These are phyloP conservation scores for Eremothecium sinecaudum DNA, from an alignment of 1,139 yeast species.

Conservation along the genomic window DNA sequence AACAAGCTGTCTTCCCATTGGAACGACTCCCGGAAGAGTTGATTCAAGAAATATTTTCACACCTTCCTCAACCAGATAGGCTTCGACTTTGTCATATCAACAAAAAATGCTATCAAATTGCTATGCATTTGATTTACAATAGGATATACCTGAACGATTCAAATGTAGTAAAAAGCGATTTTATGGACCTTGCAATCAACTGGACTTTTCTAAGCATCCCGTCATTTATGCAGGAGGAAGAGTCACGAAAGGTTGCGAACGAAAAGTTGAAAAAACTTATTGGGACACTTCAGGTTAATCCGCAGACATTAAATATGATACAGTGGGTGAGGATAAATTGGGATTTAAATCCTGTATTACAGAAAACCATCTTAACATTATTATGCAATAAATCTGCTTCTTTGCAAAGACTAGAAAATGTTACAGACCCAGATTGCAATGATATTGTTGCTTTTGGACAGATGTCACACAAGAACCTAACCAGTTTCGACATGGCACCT, in stretches of 20 bases:
- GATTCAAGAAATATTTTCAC: slow-evolving; percentile 26
- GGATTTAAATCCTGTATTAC: slow-evolving; percentile 32
- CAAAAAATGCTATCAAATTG: slow-evolving; percentile 21
- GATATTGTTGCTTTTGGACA: slow-evolving; percentile 28
- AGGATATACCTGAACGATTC: slow-evolving; percentile 31
- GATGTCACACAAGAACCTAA: slow-evolving; percentile 22
- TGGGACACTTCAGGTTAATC: slow-evolving; percentile 22
- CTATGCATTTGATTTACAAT: slow-evolving; percentile 27
- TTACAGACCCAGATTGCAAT: slow-evolving; percentile 33
- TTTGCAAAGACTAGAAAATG: slow-evolving; percentile 32
- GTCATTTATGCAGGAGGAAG: slow-evolving; percentile 24
- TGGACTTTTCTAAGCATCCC: slow-evolving; percentile 30
- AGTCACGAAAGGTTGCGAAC: slow-evolving; percentile 27
- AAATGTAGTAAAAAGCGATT: slow-evolving; percentile 30
- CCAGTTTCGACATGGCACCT: slow-evolving; percentile 36
- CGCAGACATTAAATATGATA: slow-evolving; percentile 22
- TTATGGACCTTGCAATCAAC: slow-evolving; percentile 28
- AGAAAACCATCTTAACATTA: slow-evolving; percentile 24
- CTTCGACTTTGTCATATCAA: slow-evolving; percentile 19
- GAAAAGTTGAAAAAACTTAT: slow-evolving; percentile 24
- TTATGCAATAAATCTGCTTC: slow-evolving; percentile 28
- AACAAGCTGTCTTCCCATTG: slow-evolving; percentile 12
- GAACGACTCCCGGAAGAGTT: slow-evolving; percentile 24
- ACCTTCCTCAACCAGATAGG: slow-evolving; percentile 28
- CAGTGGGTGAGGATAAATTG: slow-evolving; percentile 36